Evolutionary conservation across 2,329 filamentous ascomycete species (phyloP), one percentile per base, ranked within the genome.

Genomic region (Cryphonectria radicalis): DNA sequence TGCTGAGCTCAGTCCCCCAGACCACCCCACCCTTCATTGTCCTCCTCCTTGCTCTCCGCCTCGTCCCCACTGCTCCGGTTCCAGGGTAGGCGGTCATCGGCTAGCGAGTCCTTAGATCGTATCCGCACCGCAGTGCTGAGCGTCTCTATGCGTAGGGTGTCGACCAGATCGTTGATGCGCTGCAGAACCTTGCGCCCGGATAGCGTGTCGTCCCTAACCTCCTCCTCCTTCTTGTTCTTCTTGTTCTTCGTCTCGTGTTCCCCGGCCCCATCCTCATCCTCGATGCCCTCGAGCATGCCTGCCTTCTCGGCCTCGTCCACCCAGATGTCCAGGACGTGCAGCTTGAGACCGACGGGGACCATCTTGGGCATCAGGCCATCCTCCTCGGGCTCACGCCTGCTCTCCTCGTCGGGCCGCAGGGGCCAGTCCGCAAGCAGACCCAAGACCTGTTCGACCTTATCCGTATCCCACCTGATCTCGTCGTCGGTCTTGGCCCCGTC

Each of bases 291-390:
- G 32, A 90, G 75, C 50, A 88, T 84, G 68, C 90, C 88, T 46
- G 90, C 88, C 78, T 90, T 91, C 81, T 95, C 92, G 76, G 95
- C 81, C 85, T 98, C 95, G 80, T 98, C 96, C 11, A 97, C 88
- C 89, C 93, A 98, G 68, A 98, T 88, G 83, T 99, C 96, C 74
- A 97, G 81, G 19, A 95, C 88, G 81, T 99, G 96, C 80, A 97
- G 90, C 74, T 94, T 85, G 79, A 99, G 79, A 0, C 96, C 96
- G 76, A 96, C 92, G 0, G 95, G 92, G 0, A 97, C 89, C 68
- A 73, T 76, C 69, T 74, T 75, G 11, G 75, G 75, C 69, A 74
- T 70, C 25, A 78, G 53, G n/a, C 78, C 77, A 46, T 80, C 79
- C 50, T 79, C 79, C 46, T 74, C 77, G 40, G 77, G 76, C 37